A percentile compares a stretch with the other conserved stretches of the same genome.
These are phyloP conservation scores for Cucumis melo DNA, from an alignment of 306 rosid genomes.

Conservation along the genomic window DNA sequence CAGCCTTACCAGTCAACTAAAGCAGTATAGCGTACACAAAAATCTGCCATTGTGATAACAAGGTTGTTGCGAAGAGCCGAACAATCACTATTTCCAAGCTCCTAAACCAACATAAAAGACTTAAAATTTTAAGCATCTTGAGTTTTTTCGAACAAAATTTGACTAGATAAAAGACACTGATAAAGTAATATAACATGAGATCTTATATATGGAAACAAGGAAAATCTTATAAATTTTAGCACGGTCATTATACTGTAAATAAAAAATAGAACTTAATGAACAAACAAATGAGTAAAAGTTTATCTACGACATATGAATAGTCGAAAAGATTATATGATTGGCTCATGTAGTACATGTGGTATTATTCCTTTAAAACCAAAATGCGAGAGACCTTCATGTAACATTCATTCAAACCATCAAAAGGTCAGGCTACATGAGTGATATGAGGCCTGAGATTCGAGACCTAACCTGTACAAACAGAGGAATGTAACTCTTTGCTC, in stretches of 20 bases:
- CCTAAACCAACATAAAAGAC: constrained; percentile 23
- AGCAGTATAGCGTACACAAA: constrained; percentile 88
- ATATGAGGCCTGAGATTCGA: not conserved
- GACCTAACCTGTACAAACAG: constrained; percentile 68
- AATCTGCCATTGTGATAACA: constrained; percentile 77
- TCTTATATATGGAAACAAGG: not conserved
- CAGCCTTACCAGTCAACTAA: constrained; percentile 84
- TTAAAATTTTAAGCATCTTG: not conserved
- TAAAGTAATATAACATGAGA: not conserved
- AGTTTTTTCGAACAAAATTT: not conserved
- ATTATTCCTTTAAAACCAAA: not conserved
- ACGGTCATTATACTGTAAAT: not conserved
- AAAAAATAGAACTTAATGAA: not conserved
- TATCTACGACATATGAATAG: not conserved
- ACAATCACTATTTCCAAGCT: constrained; percentile 64
- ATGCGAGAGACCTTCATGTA: not conserved
- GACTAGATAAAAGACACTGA: not conserved
- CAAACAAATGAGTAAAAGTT: not conserved
- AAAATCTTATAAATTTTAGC: not conserved
- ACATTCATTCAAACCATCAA: not conserved
- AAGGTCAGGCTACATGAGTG: not conserved
- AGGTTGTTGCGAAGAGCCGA: constrained; percentile 92
- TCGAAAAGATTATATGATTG: not conserved
- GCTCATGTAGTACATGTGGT: not conserved
- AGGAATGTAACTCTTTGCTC: constrained; percentile 79